Conservation (phyloP, 1,284 basidiomycete species). For the Coniophora puteana region DNA sequence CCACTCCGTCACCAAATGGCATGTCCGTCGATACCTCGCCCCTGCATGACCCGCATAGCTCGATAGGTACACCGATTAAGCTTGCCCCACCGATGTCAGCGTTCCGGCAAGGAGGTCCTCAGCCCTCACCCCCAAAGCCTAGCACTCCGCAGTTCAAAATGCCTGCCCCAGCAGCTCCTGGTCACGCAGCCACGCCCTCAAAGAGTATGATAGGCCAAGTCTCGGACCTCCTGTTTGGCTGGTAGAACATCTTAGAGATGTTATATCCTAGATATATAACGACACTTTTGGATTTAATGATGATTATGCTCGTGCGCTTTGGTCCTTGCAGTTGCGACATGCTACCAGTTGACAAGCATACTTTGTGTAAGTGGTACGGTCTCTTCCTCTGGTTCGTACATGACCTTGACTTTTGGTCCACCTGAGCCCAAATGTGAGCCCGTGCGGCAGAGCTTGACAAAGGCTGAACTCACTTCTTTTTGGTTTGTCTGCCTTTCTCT, state of each 20-base stretch:
- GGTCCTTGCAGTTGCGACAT: neutral
- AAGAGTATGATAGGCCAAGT: conserved; percentile 68
- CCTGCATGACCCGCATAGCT: conserved; percentile 23
- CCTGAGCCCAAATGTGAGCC: conserved; percentile 34
- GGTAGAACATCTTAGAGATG: conserved; percentile 36
- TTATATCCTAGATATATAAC: neutral
- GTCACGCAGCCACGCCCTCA: conserved; percentile 35
- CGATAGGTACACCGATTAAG: conserved; percentile 62
- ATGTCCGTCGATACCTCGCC: conserved; percentile 44
- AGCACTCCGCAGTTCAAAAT: conserved; percentile 12
- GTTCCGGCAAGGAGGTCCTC: conserved; percentile 48
- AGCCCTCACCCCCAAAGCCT: conserved; percentile 24
- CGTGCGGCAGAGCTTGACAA: conserved; percentile 9
- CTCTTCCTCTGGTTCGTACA: conserved; percentile 92
- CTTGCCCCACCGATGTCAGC: conserved; percentile 68
- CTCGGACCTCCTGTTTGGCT: conserved; percentile 74
- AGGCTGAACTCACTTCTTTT: conserved; percentile 47
- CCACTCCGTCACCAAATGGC: conserved; percentile 27
- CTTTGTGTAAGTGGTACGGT: conserved; percentile 58
- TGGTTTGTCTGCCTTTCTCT: conserved; percentile 54
- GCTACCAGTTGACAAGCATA: conserved; percentile 57
- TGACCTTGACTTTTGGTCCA: conserved; percentile 86
- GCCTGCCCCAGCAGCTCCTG: conserved; percentile 13
- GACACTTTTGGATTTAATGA: neutral
- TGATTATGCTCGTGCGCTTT: neutral